Evolutionary conservation across 2,329 filamentous ascomycete genomes (phyloP).

Genomic region (Seiridium cupressi): DNA sequence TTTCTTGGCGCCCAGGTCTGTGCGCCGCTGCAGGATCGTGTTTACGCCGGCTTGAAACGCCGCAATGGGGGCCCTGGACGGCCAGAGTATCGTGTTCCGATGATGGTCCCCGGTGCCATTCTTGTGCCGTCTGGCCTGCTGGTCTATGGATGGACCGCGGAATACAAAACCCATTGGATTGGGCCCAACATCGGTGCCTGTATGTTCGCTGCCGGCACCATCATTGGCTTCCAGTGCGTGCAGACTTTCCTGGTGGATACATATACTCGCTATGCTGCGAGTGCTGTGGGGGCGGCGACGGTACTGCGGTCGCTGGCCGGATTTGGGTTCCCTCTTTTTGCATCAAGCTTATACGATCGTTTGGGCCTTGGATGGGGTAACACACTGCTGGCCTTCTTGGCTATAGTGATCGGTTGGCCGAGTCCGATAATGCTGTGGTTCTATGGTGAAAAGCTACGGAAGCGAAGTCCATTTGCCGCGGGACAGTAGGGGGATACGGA

Average conservation of each 20-base stretch:
- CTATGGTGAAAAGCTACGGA: conserved; percentile 34
- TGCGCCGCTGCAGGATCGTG: conserved; percentile 43
- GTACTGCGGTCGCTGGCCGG: conserved; percentile 47
- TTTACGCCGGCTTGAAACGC: conserved; percentile 41
- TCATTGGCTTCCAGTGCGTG: conserved; percentile 42
- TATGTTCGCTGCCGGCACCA: conserved; percentile 35
- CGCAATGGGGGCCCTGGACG: conserved; percentile 33
- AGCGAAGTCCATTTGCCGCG: conserved; percentile 30
- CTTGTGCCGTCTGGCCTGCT: conserved; percentile 42
- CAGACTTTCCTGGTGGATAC: conserved; percentile 46
- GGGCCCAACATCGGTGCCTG: conserved; percentile 41
- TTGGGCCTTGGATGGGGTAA: conserved; percentile 47
- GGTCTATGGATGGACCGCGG: conserved; percentile 44
- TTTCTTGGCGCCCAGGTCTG: conserved; percentile 36
- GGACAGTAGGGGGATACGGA: conserved; percentile 14
- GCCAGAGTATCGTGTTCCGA: conserved; percentile 42
- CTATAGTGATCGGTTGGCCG: conserved; percentile 48
- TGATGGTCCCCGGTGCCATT: conserved; percentile 38
- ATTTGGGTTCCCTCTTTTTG: conserved; percentile 52
- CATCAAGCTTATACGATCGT: conserved; percentile 40
- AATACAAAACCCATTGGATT: conserved; percentile 43
- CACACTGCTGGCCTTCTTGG: conserved; percentile 45
- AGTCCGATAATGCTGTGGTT: conserved; percentile 43
- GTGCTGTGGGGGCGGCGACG: conserved; percentile 41
- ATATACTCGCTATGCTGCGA: conserved; percentile 44